Evolutionary conservation across 2,329 filamentous ascomycete species (phyloP), one percentile per base, ranked within the genome.

Genomic region (Pseudogymnoascus sp.): DNA sequence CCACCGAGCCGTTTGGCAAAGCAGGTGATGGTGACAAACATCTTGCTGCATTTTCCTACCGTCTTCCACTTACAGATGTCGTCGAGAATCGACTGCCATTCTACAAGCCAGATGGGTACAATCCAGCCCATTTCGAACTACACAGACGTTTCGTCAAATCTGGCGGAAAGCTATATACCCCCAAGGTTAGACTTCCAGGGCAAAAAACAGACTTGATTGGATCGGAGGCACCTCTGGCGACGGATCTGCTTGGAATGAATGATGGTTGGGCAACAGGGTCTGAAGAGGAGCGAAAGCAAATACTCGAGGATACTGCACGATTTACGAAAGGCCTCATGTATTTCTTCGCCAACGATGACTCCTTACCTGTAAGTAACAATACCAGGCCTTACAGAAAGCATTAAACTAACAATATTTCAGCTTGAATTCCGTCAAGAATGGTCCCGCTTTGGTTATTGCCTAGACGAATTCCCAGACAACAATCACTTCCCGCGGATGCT

Each of bases 381-480:
- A 8, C 38, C 11, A 2, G 38, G 18, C 6, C 2, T 40, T 7
- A 38, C 14, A 38, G 38, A 40, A 40, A 10, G 38, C n/a, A 40
- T 16, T 40, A 3, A 18, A 18, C n/a, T 40, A 8, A 40, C 38
- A 18, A 3, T 40, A 18, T 18, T 40, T 4, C 3, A 40, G 38
- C n/a, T 40, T 7, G 38, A 59, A 23, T 31, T 63, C 36, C 46
- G 67, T 28, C 63, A 62, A 23, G 62, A 68, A 36, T 70, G 68
- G 67, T 67, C 63, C 14, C 60, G 64, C 5, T 67, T 65, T 50
- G 70, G 71, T 4, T 71, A 71, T 50, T 68, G 64, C 53, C 65
- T 64, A 31, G 70, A 73, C 28, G 70, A 73, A 65, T 73, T 70
- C 61, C 64, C 62, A 1, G 66, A 67, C 36, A 72, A 73, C 59